Evolutionary conservation across 768 basidiomycete species (phyloP).

Genomic region (Kwoniella bestiolae): DNA sequence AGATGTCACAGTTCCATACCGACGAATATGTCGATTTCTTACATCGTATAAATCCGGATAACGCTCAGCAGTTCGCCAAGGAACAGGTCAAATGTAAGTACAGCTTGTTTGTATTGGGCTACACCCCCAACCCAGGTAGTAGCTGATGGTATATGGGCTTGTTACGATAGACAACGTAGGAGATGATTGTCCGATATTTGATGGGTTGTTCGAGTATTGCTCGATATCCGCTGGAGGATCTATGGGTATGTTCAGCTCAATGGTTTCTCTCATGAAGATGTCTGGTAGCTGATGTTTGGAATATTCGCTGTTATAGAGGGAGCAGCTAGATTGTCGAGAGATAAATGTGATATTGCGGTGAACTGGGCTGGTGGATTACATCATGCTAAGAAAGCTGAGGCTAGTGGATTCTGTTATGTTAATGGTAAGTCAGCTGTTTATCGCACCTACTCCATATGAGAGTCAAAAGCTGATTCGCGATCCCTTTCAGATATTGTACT

Average conservation of each 20-base stretch:
- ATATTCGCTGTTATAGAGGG: conserved; percentile 70
- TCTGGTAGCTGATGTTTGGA: not conserved
- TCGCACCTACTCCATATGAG: not conserved
- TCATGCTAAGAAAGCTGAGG: conserved; percentile 98
- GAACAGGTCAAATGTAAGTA: conserved; percentile 92
- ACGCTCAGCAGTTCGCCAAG: conserved; percentile 89
- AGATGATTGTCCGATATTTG: conserved; percentile 98
- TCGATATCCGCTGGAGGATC: conserved; percentile 99
- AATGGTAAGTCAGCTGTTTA: conserved; percentile 69
- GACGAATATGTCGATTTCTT: conserved; percentile 99
- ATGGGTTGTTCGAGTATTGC: conserved; percentile 97
- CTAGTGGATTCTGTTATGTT: conserved; percentile 98
- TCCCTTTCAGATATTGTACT: conserved; percentile 83
- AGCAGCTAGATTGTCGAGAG: conserved; percentile 87
- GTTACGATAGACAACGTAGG: conserved; percentile 81
- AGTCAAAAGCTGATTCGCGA: not conserved
- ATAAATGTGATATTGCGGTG: conserved; percentile 98
- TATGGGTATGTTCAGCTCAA: conserved; percentile 73
- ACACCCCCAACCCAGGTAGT: not conserved
- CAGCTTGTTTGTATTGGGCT: not conserved
- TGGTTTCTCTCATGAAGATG: not conserved
- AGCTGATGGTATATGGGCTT: conserved; percentile 16
- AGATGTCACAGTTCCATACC: conserved; percentile 99
- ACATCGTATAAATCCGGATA: conserved; percentile 87
- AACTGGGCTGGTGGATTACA: conserved; percentile 99